Conservation (phyloP, 2,329 filamentous ascomycete genomes). For the Beauveria sp. region DNA sequence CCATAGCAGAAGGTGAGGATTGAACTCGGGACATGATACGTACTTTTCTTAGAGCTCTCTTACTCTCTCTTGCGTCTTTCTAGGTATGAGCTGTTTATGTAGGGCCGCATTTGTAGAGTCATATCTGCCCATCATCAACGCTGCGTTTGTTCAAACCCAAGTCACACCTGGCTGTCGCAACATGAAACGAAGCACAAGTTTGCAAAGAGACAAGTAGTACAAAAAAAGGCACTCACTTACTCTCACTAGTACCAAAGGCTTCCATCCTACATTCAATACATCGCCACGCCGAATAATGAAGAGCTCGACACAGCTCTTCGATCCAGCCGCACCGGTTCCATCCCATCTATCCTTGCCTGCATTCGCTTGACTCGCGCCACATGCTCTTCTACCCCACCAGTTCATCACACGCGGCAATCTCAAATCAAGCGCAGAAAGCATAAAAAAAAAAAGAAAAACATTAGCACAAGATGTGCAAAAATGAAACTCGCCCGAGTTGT, state of each 20-base stretch:
- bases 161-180: conserved; percentile 1
- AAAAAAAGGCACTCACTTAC: not conserved
- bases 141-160: not conserved
- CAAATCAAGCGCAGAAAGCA: not conserved
- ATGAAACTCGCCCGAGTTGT: conserved; percentile 1
- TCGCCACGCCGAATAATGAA: no score
- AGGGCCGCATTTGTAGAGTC: not conserved
- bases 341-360: no score
- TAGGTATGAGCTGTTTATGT: no score
- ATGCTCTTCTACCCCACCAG: no score
- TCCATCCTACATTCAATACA: not conserved
- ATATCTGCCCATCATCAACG: not conserved
- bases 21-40: no score
- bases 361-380: no score
- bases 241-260: not conserved
- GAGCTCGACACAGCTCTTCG: no score
- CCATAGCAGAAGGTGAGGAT: not conserved
- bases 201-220: not conserved
- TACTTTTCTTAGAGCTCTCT: no score
- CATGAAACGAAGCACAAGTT: conserved; percentile 4
- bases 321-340: no score
- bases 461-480: not conserved
- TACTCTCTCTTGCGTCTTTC: no score
- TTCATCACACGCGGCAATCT: not conserved
- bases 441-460: conserved; percentile 4